Base-by-base conservation (phyloP, 139 green algal genomes). In the Tetradesmus obliquus region DNA sequence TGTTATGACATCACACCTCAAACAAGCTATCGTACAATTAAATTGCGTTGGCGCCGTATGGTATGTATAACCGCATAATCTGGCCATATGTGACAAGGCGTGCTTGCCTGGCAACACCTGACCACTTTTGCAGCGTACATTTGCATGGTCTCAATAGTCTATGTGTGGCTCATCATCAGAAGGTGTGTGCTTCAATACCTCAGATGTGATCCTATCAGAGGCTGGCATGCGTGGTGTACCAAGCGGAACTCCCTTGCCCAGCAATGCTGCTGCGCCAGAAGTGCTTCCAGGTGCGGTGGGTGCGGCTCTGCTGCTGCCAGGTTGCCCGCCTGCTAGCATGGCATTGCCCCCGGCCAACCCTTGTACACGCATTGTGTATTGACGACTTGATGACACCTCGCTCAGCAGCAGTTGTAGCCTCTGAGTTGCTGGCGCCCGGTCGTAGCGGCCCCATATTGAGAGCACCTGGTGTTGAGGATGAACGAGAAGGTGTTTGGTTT, bases 181-280 rank as follows among this genome's bases (percentile, higher is more conserved):
- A 71, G 60, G 60, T 15, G 60, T 71, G 72, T 83, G 66, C 19
- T 82, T 66, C 69, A 90, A 4, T 32, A 90, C 86, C 74, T 45
- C 86, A 5, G 17, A 15, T 45, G 86, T 69, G 17, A 90, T 82
- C 51, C 86, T 51, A 15, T 83, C 51, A n/a, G 86, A 90, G 3
- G 86, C 86, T 10, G 86, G 86, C 86, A 90, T 90, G 66, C 69
- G 69, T 4, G 86, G 86, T 19, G 86, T 90, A 5, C 86, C 86
- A n/a, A 89, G 60, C 12, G 58, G n/a, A 1, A 89, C 62, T 4
- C 86, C 86, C 17, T 83, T 82, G 15, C 69, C 69, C 5, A 88
- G n/a, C 19, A 32, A 8, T 5, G 55, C 86, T 6, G 71, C 17
- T 19, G 74, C n/a, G 55, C 82, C n/a, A 19, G 24, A 17, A 81